Evolutionary conservation across 345 rosid species (phyloP).

Genomic region (Melaleuca quinquenervia): DNA sequence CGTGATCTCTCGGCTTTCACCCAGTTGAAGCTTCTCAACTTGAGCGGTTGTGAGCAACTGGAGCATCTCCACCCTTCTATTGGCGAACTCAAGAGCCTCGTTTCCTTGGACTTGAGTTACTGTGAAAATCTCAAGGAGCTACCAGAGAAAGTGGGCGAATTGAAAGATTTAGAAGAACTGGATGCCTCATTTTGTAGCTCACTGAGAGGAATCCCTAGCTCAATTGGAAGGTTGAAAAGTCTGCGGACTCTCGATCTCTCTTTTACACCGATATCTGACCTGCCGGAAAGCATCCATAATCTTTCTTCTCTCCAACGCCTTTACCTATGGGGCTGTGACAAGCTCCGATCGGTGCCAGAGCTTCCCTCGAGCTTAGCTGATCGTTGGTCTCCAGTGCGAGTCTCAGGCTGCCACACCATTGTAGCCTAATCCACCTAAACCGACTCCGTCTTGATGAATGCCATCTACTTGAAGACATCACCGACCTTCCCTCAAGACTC

Average conservation of each 20-base stretch:
- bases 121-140: fast-evolving
- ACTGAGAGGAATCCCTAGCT: too few relatives aligned
- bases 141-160: neutral
- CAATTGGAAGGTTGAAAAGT: too few relatives aligned
- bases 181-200: neutral
- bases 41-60: fast-evolving
- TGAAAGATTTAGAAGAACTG: neutral
- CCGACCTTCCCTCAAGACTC: neutral
- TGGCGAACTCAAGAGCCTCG: neutral
- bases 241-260: too few relatives aligned
- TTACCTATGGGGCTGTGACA: fast-evolving
- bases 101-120: neutral
- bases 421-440: neutral
- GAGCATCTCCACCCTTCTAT: neutral
- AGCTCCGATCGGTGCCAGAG: neutral
- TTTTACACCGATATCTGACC: too few relatives aligned
- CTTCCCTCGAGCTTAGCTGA: neutral
- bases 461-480: neutral
- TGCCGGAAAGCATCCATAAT: too few relatives aligned
- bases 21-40: neutral
- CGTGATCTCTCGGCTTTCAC: neutral
- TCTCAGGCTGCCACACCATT: neutral
- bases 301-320: too few relatives aligned
- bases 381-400: fast-evolving
- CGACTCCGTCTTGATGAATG: neutral